Evolutionary conservation across 73 alveolate genomes (phyloP), one percentile per base, ranked within the genome.

Genomic region (Paramecium primaurelia): DNA sequence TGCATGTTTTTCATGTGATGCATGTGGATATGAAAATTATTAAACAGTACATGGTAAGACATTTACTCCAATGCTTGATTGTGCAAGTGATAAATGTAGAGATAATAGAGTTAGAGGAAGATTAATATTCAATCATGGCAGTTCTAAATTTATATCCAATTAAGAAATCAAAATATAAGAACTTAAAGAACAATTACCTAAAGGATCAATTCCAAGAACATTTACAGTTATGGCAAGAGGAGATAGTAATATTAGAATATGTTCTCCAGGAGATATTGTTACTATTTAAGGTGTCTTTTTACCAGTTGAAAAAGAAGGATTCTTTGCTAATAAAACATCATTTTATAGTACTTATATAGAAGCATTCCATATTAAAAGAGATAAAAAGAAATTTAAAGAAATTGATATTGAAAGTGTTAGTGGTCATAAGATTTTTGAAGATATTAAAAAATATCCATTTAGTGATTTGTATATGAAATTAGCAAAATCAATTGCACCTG

Each of bases 401-500:
- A 95, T 97, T 44, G 77, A 93, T 9, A 73, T 85, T 0, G 98
- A 97, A 28, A 94, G 88, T 77, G 92, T 94, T 8, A 93, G 88
- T 44, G 87, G 86, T 34, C 68, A 93, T 32, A 77, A 96, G 71
- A 87, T 86, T 45, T 54, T 58, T 47, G 83, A 85, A 45, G 93
- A 93, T 75, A 64, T 75, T 8, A 71, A 68, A 32, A 49, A 64
- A 42, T 22, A 45, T 38, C 71, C 84, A 47, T 77, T 71, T 20
- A 85, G 75, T 30, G 92, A 95, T 30, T 80, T 95, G 28, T 97
- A 97, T 83, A 91, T 93, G 42, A 59, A 89, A 71, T 95, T 98
- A 36, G 95, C 99, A 10, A 92, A 93, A 86, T 95, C 99, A 22
- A 98, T 98, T 28, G 99, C 99, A 16, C 99, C 99, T 8, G 99